These are phyloP conservation scores for Fusarium piperis DNA, from an alignment of 2,329 filamentous ascomycete species.

Conservation along the genomic window DNA sequence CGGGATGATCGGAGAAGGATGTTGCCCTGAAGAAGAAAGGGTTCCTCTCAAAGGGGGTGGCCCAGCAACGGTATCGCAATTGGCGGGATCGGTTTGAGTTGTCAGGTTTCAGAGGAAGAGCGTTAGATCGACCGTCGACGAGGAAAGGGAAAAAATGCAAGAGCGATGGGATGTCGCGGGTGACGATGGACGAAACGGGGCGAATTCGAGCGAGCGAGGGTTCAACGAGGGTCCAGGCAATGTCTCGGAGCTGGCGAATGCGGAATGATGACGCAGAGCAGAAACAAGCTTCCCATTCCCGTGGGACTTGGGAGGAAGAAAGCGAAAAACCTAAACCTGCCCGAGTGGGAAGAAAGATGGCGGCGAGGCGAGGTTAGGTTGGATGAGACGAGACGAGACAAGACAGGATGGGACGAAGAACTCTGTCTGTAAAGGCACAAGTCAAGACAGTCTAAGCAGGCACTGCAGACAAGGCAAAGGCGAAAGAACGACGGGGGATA, in stretches of 20 bases:
- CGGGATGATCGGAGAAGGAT: slow-evolving; percentile 5
- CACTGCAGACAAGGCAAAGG: background rate
- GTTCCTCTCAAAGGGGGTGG: background rate
- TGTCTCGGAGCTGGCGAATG: slow-evolving; percentile 3
- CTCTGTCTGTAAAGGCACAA: background rate
- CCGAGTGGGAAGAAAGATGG: background rate
- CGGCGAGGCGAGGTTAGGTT: background rate
- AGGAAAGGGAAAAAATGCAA: background rate
- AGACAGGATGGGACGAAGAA: background rate
- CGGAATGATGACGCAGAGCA: slow-evolving; percentile 7
- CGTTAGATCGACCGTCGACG: slow-evolving; percentile 1
- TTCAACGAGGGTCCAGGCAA: background rate
- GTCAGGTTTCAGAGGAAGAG: background rate
- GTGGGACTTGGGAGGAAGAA: background rate
- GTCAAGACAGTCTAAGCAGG: background rate
- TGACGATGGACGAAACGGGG: background rate
- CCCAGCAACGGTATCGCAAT: background rate
- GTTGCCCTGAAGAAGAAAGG: background rate
- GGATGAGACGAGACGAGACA: slow-evolving; percentile 1
- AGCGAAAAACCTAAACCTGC: background rate
- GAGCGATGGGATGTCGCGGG: slow-evolving; percentile 10
- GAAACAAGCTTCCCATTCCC: slow-evolving; percentile 10
- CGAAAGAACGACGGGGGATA: slow-evolving; percentile 8
- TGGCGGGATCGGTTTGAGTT: background rate
- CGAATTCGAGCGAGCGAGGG: slow-evolving; percentile 2